Evolutionary conservation across 2,329 filamentous ascomycete species (phyloP).

Genomic region (Pestalotiopsis sp.): DNA sequence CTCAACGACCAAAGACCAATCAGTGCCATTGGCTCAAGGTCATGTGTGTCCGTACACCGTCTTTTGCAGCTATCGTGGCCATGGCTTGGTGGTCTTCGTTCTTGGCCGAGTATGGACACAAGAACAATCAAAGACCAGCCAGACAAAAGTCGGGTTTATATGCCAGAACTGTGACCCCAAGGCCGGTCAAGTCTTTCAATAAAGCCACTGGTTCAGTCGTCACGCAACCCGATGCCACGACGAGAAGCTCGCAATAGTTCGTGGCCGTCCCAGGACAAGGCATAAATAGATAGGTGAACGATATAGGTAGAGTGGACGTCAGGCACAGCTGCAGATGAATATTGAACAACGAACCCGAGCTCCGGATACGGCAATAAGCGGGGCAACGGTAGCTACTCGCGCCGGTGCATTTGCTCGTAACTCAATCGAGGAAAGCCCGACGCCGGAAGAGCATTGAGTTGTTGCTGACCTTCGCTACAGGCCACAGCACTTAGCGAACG

Average conservation of each 20-base stretch:
- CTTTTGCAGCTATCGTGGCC: constrained; percentile 1
- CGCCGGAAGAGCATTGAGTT: background rate
- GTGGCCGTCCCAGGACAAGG: background rate
- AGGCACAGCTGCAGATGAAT: constrained; percentile 11
- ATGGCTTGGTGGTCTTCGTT: background rate
- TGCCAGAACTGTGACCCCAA: background rate
- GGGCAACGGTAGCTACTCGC: background rate
- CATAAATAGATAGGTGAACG: background rate
- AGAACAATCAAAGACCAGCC: background rate
- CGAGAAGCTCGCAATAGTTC: background rate
- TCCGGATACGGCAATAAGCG: background rate
- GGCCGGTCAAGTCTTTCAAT: background rate
- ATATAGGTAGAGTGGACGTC: background rate
- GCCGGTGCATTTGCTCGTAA: background rate
- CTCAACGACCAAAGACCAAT: background rate
- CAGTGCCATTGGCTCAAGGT: background rate
- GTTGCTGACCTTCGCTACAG: background rate
- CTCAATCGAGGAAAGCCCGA: background rate
- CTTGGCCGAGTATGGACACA: background rate
- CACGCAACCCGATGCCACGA: background rate
- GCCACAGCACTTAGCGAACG: background rate
- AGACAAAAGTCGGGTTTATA: background rate
- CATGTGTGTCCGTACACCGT: constrained; percentile 4
- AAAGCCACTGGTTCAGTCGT: background rate
- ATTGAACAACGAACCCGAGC: background rate